Percentiles rank a stretch among this genome's conserved stretches.
Evolutionary conservation across 495 filamentous ascomycete genomes (phyloP).

Genomic region (Filosporella fistucella): DNA sequence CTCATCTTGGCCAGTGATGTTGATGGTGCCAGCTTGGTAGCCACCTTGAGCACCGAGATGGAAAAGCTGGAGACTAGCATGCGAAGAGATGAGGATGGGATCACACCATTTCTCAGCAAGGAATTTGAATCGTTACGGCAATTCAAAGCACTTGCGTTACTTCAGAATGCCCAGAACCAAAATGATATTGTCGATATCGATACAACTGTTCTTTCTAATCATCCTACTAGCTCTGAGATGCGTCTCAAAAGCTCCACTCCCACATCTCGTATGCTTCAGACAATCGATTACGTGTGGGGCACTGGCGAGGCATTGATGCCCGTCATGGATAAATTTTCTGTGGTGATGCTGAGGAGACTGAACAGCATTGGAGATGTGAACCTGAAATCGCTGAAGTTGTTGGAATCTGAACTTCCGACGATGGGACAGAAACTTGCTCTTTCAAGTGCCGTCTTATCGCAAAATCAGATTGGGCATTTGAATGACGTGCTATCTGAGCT

Average conservation of each 20-base stretch:
- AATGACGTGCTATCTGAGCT: slow-evolving; percentile 9
- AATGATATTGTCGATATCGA: slow-evolving; percentile 18
- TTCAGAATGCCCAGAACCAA: slow-evolving; percentile 14
- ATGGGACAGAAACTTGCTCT: slow-evolving; percentile 50
- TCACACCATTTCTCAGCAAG: slow-evolving; percentile 48
- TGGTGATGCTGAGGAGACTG: slow-evolving; percentile 52
- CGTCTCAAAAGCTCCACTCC: slow-evolving; percentile 32
- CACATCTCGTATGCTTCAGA: slow-evolving; percentile 32
- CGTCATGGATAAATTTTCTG: slow-evolving; percentile 48
- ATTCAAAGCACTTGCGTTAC: slow-evolving; percentile 43
- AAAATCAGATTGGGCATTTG: slow-evolving; percentile 13
- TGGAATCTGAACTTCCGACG: slow-evolving; percentile 61
- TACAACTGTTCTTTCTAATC: slow-evolving; percentile 38
- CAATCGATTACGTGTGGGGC: slow-evolving; percentile 37
- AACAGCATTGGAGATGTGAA: slow-evolving; percentile 46
- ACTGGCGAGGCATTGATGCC: slow-evolving; percentile 32
- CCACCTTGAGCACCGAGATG: slow-evolving; percentile 54
- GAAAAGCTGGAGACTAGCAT: slow-evolving; percentile 43
- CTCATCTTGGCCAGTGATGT: slow-evolving; percentile 38
- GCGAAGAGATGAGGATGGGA: slow-evolving; percentile 32
- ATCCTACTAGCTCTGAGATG: slow-evolving; percentile 40
- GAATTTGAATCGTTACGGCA: slow-evolving; percentile 67
- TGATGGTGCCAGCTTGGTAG: slow-evolving; percentile 38
- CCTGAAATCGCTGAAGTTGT: slow-evolving; percentile 55
- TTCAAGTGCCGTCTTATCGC: slow-evolving; percentile 26